Conservation (phyloP, 148 eudicot species). For the Simmondsia chinensis region DNA sequence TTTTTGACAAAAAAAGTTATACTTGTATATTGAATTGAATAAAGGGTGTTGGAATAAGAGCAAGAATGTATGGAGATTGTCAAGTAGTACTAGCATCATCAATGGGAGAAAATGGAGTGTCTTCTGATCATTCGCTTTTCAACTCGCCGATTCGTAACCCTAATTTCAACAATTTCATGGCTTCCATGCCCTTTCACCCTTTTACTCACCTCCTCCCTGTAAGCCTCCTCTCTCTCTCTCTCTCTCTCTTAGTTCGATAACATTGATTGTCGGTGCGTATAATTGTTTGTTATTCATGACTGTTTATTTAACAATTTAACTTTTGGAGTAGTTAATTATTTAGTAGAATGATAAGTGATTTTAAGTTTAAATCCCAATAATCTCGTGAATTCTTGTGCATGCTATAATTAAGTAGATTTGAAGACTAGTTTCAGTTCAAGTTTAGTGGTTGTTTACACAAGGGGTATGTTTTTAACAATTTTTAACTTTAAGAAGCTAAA, state of each 20-base stretch:
- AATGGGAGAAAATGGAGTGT: slow-evolving; percentile 26
- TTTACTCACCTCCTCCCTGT: slow-evolving; percentile 57
- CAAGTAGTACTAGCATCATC: slow-evolving; percentile 64
- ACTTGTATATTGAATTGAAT: too few species aligned
- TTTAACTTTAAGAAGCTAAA: too few species aligned
- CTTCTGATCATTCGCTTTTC: slow-evolving; percentile 33
- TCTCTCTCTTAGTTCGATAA: not conserved
- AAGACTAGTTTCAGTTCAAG: too few species aligned
- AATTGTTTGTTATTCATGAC: not conserved
- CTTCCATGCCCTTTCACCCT: slow-evolving; percentile 44
- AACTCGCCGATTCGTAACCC: slow-evolving; percentile 57
- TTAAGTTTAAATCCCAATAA: not conserved
- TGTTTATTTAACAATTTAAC: not conserved
- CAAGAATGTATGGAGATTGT: slow-evolving; percentile 81
- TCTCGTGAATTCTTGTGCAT: too few species aligned
- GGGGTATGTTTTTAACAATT: too few species aligned
- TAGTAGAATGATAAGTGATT: too few species aligned
- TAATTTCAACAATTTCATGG: slow-evolving; percentile 40
- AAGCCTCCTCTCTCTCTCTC: slow-evolving; percentile 13
- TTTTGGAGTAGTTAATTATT: not conserved
- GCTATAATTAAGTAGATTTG: too few species aligned
- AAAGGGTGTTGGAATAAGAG: too few species aligned
- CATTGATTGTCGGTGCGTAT: not conserved
- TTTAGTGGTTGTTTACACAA: too few species aligned
- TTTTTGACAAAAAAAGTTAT: too few species aligned